A percentile compares a stretch with the other conserved stretches of the same genome.
These are phyloP conservation scores for Waltergamsia citrina DNA, from an alignment of 2,329 filamentous ascomycete species.

Conservation along the genomic window DNA sequence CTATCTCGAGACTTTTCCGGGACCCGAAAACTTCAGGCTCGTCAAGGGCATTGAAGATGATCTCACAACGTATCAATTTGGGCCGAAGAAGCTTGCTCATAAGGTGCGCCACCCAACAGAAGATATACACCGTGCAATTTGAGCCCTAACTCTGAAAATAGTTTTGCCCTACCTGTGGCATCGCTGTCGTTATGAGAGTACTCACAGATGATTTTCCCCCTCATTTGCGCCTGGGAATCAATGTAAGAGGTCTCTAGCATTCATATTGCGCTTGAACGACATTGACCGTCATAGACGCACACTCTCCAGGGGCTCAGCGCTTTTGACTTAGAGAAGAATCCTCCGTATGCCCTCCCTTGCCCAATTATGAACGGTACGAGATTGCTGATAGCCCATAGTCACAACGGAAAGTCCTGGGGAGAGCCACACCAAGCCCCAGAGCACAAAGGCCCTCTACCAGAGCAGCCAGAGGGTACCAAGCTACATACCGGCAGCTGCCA, in stretches of 20 bases:
- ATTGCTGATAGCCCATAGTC: background rate
- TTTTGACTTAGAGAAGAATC: constrained; percentile 23
- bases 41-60: constrained; percentile 32
- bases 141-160: constrained; percentile 12
- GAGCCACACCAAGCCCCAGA: constrained; percentile 21
- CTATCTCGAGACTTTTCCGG: constrained; percentile 26
- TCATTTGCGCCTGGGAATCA: constrained; percentile 24
- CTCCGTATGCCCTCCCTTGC: constrained; percentile 23
- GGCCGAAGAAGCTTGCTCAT: constrained; percentile 23
- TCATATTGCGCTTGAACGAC: background rate
- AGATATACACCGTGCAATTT: too few relatives aligned
- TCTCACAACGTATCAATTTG: constrained; percentile 36
- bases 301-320: constrained; percentile 33
- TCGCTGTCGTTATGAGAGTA: constrained; percentile 23
- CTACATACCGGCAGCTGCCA: constrained; percentile 42
- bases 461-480: constrained; percentile 24
- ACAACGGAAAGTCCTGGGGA: constrained; percentile 22
- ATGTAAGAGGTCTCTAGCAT: constrained; percentile 20
- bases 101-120: too few relatives aligned
- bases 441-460: constrained; percentile 31
- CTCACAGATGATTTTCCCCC: constrained; percentile 8
- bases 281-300: constrained; percentile 20
- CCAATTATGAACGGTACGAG: too few relatives aligned
- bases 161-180: constrained; percentile 45
- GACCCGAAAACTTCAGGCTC: constrained; percentile 25